Base-by-base conservation (phyloP, 148 eudicot species). In the Spergularia bocconei region DNA sequence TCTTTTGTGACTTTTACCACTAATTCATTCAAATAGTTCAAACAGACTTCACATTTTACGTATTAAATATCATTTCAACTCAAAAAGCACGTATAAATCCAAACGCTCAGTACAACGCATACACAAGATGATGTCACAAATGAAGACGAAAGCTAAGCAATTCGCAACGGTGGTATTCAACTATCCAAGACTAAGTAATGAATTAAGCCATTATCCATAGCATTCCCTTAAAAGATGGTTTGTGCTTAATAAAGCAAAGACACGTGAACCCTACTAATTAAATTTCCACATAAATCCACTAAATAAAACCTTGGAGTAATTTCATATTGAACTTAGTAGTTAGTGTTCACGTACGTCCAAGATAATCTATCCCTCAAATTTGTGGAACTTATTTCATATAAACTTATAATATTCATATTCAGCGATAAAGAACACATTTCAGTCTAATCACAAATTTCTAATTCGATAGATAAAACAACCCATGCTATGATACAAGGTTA, bases 251-350 rank as follows among this genome's bases (percentile, higher is more conserved):
- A 75, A 75, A 75, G 55, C 71, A 75, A 5, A n/a, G 13, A 70
- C 78, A 75, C 78, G 78, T 75, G 71, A 75, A 75, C 63, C 55
- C 78, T 66, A 54, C 61, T 66, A 29, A 29, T 29, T 29, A 50
- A 65, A 65, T 21, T 72, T n/a, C 51, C 77, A 63, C 47, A 39
- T 23, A 12, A 36, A 51, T 74, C 21, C 56, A 74, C 23, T 63
- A n/a, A n/a, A n/a, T 23, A 74, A 65, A 7, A 25, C 61, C 61
- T 69, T 13, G 36, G 17, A 48, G 38, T 47, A 47, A 33, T 19
- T 11, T 57, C 23, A 29, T 29, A 29, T 29, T 29, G 36, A 4
- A 29, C 36, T 29, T 29, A 2, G 36, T 29, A 29, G 36, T 36
- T 38, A 14, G 19, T 13, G 0, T 5, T 23, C 29, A 60, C 57